Evolutionary conservation across 768 basidiomycete genomes (phyloP), one percentile per base, ranked within the genome.

Genomic region (Leccinum rimulosum): DNA sequence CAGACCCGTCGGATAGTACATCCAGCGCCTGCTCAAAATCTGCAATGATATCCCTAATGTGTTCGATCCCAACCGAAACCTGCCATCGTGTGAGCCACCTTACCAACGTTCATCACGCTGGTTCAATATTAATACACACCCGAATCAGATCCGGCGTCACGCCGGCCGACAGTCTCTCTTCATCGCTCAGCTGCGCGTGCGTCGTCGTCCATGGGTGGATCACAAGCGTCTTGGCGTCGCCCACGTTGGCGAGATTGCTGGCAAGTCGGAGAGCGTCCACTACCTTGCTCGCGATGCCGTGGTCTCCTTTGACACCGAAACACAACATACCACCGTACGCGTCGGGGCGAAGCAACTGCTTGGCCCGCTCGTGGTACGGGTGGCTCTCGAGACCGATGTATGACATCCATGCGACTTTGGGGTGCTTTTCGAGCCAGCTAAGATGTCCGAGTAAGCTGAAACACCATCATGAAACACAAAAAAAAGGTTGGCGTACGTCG

Each of bases 261-360:
- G 86, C 87, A 7, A 93, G 79, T 66, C 80, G 83, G 58, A 94
- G 77, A 61, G 73, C 79, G 64, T 94, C 91, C 14, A 93, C 87
- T 31, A 88, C 78, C 56, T 79, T 79, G 73, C 80, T 83, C 7
- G 85, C 87, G 2, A 67, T 69, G 53, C 72, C 70, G 2, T 75
- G 73, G 54, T 80, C 80, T 17, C 86, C 88, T 64, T 84, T 84
- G 60, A 91, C 72, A 9, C 91, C 93, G 66, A 94, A 93, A 73
- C 81, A 89, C 52, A 94, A 74, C n/a, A n/a, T n/a, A n/a, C n/a
- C n/a, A n/a, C n/a, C n/a, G n/a, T n/a, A n/a, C n/a, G n/a, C n/a
- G n/a, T n/a, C n/a, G n/a, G n/a, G n/a, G n/a, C n/a, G n/a, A n/a
- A n/a, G n/a, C n/a, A n/a, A n/a, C n/a, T n/a, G n/a, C n/a, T 80